phyloP scores from a whole-genome alignment of 805 yeast species.

The Myxozyma kluyveri region DNA sequence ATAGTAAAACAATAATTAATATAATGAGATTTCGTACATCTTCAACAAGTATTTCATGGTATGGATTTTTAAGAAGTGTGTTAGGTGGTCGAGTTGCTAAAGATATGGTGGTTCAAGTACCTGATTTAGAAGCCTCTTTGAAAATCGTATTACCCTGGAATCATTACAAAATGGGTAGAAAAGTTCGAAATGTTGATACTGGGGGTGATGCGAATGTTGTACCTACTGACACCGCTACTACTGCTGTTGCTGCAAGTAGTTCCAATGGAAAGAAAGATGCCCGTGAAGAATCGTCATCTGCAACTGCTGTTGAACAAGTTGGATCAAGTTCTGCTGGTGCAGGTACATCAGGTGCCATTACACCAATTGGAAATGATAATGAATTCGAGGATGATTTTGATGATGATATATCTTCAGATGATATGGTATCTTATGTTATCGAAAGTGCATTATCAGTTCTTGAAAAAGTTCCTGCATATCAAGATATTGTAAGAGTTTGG shows the following conservation, averaged over 20 bases:
- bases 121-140: slow-evolving; percentile 47
- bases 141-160: slow-evolving; percentile 48
- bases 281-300: slow-evolving; percentile 1
- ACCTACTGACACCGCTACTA: too few relatives aligned
- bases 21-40: slow-evolving; percentile 56
- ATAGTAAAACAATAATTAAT: slow-evolving; percentile 42
- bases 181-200: neutral
- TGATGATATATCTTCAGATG: neutral
- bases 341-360: neutral
- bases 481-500: slow-evolving; percentile 31
- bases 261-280: neutral
- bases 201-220: neutral
- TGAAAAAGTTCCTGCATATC: slow-evolving; percentile 23
- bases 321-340: neutral
- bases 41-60: slow-evolving; percentile 60
- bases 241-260: too few relatives aligned
- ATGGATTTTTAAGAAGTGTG: slow-evolving; percentile 52
- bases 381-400: neutral
- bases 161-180: slow-evolving; percentile 5
- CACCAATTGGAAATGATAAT: neutral
- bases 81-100: slow-evolving; percentile 41
- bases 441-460: slow-evolving; percentile 42
- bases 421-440: slow-evolving; percentile 43
- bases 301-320: neutral
- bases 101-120: slow-evolving; percentile 44